Conservation (phyloP, 768 basidiomycete genomes). For the Amanita rimosa region DNA sequence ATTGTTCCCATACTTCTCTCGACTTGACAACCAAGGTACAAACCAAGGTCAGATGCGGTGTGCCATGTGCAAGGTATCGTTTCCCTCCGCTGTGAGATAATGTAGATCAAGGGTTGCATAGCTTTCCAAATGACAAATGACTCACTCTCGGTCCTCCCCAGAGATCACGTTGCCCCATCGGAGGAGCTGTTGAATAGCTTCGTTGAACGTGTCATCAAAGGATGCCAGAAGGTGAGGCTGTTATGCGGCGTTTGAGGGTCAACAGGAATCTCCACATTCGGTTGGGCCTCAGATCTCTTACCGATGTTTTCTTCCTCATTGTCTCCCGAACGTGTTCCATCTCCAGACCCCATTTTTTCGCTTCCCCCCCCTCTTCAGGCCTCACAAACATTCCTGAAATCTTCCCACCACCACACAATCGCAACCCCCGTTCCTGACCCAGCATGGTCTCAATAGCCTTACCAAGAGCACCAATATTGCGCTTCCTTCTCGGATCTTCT, state of each 20-base stretch:
- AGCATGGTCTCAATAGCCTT: conserved; percentile 58
- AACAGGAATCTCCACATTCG: background rate
- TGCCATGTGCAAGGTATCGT: conserved; percentile 68
- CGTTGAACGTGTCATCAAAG: conserved; percentile 67
- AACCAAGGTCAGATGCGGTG: conserved; percentile 51
- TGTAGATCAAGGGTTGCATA: conserved; percentile 4
- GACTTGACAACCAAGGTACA: conserved; percentile 59
- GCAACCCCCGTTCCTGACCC: conserved; percentile 50
- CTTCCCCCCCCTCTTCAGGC: conserved; percentile 53
- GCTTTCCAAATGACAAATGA: conserved; percentile 7
- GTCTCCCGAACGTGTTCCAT: conserved; percentile 43
- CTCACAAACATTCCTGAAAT: conserved; percentile 14
- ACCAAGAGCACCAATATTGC: conserved; percentile 63
- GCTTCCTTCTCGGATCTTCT: conserved; percentile 67
- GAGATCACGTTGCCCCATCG: conserved; percentile 66
- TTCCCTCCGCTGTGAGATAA: conserved; percentile 35
- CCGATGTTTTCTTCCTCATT: conserved; percentile 47
- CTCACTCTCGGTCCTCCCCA: conserved; percentile 55
- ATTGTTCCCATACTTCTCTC: conserved; percentile 57
- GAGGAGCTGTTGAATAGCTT: conserved; percentile 68
- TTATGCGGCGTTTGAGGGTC: conserved; percentile 9
- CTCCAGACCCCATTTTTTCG: conserved; percentile 66
- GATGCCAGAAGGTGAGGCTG: conserved; percentile 43
- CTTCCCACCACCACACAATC: conserved; percentile 49
- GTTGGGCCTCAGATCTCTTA: conserved; percentile 20